Percentiles rank a stretch among this genome's conserved stretches.
Conservation (phyloP, 2,329 filamentous ascomycete species). For the Ambrosiella beaveri region DNA sequence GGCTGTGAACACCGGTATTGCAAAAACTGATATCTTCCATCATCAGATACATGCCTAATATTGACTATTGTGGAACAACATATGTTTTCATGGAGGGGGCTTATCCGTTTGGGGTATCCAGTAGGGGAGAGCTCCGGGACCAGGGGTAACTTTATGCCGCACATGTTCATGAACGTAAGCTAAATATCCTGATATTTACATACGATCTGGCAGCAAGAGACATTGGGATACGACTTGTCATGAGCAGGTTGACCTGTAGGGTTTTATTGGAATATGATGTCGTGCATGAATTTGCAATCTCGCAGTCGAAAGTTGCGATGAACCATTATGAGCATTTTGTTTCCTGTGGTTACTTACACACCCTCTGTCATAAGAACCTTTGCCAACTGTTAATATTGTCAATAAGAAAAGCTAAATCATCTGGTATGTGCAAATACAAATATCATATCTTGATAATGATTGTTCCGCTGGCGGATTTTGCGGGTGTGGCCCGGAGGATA, state of each 20-base stretch:
- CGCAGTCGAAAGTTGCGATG: not conserved
- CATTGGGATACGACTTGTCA: not conserved
- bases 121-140: not conserved
- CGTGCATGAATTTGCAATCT: conserved; percentile 1
- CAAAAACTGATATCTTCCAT: too few relatives aligned
- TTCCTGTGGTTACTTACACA: not conserved
- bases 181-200: too few relatives aligned
- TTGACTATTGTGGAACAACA: too few relatives aligned
- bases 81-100: too few relatives aligned
- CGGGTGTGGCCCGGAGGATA: too few relatives aligned
- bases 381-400: not conserved
- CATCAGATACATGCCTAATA: too few relatives aligned
- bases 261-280: not conserved
- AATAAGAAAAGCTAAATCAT: not conserved
- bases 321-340: not conserved
- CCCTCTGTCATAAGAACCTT: not conserved
- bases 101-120: too few relatives aligned
- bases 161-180: not conserved
- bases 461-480: too few relatives aligned
- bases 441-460: too few relatives aligned
- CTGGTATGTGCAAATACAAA: not conserved
- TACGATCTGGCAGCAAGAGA: too few relatives aligned
- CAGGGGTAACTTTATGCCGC: conserved; percentile 1
- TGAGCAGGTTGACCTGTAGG: not conserved
- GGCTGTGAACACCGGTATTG: too few relatives aligned